A percentile compares a stretch with the other conserved stretches of the same genome.
These are phyloP conservation scores for Yamadazyma oceani DNA, from an alignment of 1,139 yeast genomes.

Conservation along the genomic window DNA sequence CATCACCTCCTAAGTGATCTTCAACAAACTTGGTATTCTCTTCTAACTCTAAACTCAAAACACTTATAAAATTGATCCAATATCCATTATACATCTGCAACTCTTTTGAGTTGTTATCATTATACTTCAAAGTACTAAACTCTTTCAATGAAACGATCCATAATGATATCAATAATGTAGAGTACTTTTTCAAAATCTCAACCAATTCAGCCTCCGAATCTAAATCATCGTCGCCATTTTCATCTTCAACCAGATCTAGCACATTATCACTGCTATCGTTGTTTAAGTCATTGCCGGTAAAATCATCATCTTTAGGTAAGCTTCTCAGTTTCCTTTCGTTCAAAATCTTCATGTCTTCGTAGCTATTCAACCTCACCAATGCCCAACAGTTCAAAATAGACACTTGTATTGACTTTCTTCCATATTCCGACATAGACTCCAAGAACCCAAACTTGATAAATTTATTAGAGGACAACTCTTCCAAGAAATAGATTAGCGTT, in stretches of 20 bases:
- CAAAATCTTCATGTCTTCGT: slow-evolving; percentile 20
- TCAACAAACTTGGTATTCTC: slow-evolving; percentile 45
- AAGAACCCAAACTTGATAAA: slow-evolving; percentile 43
- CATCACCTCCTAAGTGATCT: slow-evolving; percentile 56
- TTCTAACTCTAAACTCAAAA: slow-evolving; percentile 66
- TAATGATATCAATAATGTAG: slow-evolving; percentile 61
- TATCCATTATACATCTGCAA: slow-evolving; percentile 58
- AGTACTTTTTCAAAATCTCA: slow-evolving; percentile 57
- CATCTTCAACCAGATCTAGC: no score
- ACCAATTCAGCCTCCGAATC: slow-evolving; percentile 35
- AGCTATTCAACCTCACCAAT: slow-evolving; percentile 55
- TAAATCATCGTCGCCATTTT: slow-evolving; percentile 20
- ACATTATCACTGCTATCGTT: no score
- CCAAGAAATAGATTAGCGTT: slow-evolving; percentile 66
- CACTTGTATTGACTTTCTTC: slow-evolving; percentile 64
- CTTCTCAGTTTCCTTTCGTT: not conserved
- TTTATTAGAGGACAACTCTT: slow-evolving; percentile 52
- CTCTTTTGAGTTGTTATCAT: slow-evolving; percentile 42
- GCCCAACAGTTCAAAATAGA: slow-evolving; percentile 92
- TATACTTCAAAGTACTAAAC: slow-evolving; percentile 66
- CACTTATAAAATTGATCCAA: slow-evolving; percentile 82
- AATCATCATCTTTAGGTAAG: not conserved
- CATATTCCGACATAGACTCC: slow-evolving; percentile 48
- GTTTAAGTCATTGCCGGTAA: not conserved
- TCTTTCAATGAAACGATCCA: slow-evolving; percentile 82